Conservation (phyloP, 169 alveolate species). For the Plasmodium gaboni region DNA sequence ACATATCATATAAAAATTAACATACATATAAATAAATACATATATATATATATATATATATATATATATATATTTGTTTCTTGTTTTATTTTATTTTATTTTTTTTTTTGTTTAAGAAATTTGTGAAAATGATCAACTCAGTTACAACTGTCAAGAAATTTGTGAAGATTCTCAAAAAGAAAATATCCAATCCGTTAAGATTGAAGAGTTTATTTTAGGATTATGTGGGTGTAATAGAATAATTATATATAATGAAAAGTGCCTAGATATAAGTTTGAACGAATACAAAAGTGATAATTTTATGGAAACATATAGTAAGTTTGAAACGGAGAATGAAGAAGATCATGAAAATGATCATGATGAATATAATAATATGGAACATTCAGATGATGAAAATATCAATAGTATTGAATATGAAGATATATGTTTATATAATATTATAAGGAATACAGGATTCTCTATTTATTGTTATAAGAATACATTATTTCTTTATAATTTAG, state of each 20-base stretch:
- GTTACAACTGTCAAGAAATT: constrained; percentile 49
- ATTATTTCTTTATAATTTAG: constrained; percentile 62
- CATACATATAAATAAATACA: too few species aligned
- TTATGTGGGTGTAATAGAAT: constrained; percentile 58
- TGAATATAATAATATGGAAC: constrained; percentile 3
- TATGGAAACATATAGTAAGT: constrained; percentile 10
- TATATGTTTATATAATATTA: constrained; percentile 46
- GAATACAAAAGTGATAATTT: constrained; percentile 33
- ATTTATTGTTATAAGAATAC: constrained; percentile 41
- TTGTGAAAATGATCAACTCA: constrained; percentile 12
- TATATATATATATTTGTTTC: not conserved
- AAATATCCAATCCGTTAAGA: constrained; percentile 20
- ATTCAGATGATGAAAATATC: constrained; percentile 27
- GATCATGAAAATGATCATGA: constrained; percentile 7
- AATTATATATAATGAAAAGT: constrained; percentile 62
- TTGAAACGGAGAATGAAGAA: constrained; percentile 15
- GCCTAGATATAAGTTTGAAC: constrained; percentile 8
- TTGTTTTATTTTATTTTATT: not conserved
- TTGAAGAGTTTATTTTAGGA: constrained; percentile 71
- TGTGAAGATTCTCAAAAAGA: constrained; percentile 23
- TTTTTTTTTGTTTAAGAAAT: constrained; percentile 22
- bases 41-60: not conserved
- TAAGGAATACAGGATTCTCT: constrained; percentile 26
- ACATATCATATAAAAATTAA: too few species aligned
- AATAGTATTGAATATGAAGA: constrained; percentile 70